These are phyloP conservation scores for Fusarium piperis DNA, from an alignment of 2,329 filamentous ascomycete species.

Conservation along the genomic window DNA sequence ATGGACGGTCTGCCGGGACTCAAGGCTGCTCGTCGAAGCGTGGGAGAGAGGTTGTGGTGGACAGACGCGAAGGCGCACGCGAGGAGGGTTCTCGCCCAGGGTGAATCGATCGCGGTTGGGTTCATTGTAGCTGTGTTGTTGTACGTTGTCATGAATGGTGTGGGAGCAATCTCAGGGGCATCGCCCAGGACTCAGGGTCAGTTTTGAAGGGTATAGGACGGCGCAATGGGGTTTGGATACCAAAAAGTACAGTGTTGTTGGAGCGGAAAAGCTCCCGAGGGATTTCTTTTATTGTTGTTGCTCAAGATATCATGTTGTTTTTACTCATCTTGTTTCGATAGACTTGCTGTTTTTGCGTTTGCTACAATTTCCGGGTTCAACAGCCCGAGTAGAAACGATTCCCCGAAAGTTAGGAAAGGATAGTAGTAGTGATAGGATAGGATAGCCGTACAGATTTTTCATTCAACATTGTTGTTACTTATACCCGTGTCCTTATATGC, in stretches of 20 bases:
- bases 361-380: constrained; percentile 36
- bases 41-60: constrained; percentile 58
- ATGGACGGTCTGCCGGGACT: constrained; percentile 70
- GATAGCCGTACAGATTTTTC: not conserved
- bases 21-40: constrained; percentile 59
- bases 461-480: not conserved
- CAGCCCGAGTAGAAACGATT: constrained; percentile 38
- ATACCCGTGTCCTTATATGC: not conserved
- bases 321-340: constrained; percentile 32
- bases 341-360: constrained; percentile 37
- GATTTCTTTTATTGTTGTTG: constrained; percentile 1
- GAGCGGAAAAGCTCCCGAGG: constrained; percentile 9
- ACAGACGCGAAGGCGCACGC: constrained; percentile 49
- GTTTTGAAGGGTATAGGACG: constrained; percentile 34
- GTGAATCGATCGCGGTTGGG: constrained; percentile 46
- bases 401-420: constrained; percentile 35
- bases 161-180: constrained; percentile 33
- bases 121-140: constrained; percentile 45
- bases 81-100: constrained; percentile 43
- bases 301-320: constrained; percentile 15
- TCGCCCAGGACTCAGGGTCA: constrained; percentile 22
- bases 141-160: constrained; percentile 41
- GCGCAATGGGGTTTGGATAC: constrained; percentile 39
- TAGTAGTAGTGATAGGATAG: constrained; percentile 5
- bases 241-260: constrained; percentile 37